Base-by-base conservation (phyloP, 805 yeast species). In the Saccharomycopsis sp. region DNA sequence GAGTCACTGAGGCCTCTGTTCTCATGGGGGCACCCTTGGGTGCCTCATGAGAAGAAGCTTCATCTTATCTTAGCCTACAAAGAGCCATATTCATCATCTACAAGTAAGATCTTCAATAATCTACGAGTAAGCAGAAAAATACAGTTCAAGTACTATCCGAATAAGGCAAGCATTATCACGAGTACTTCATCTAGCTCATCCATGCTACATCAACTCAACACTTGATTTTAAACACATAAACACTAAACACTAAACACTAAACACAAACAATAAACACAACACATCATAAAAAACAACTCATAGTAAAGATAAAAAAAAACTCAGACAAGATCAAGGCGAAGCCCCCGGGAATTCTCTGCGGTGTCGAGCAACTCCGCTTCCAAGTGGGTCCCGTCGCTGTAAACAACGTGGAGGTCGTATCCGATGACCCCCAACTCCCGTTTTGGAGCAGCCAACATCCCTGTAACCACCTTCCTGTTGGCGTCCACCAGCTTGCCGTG, bases 351-450 rank as follows among this genome's bases (percentile, higher is more conserved):
- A 5, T 18, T 33, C 4, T 19, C 18, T 4, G 36, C 7, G 22
- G n/a, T n/a, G n/a, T n/a, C n/a, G n/a, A n/a, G n/a, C 20, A 53
- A 23, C 30, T 54, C 54, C 39, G 56, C 58, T 19, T 50, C 48
- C 35, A 54, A 42, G 19, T 52, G 48, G 38, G 50, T 36, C 10
- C 58, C 59, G 39, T 57, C 58, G 22, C 52, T 49, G 36, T 57
- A 57, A 9, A 48, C 41, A 34, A 59, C 36, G 39, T 45, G 52
- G 8, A 59, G 18, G 18, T 31, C 15, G 10, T 36, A 35, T 21
- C 46, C 42, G 7, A 42, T 39, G 39, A 38, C 49, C 32, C 15
- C 62, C 62, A 20, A 50, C 45, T n/a, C 15, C 30, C 17, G 8
- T 9, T 25, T 21, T 12, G 17, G 20, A 9, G 38, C 15, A n/a